A percentile compares a stretch with the other conserved stretches of the same genome.
phyloP scores from a whole-genome alignment of 306 rosid species.

The Cucumis hystrix region DNA sequence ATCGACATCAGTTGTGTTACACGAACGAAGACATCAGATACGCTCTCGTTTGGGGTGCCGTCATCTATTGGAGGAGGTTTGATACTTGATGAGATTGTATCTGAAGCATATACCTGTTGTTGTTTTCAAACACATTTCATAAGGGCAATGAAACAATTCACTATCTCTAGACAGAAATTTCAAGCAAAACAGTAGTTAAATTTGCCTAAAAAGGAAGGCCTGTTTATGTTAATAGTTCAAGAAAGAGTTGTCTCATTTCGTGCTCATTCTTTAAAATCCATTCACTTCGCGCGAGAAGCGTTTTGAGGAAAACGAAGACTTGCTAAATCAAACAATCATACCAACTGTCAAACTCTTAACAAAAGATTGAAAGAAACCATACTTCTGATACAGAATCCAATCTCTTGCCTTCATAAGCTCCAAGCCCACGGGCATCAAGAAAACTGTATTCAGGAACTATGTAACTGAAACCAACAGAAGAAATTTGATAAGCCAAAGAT shows the following conservation, averaged over 20 bases:
- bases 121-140: not conserved
- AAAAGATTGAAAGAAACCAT: slow-evolving; percentile 14
- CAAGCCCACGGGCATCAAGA: slow-evolving; percentile 85
- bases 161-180: not conserved
- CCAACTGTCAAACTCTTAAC: not conserved
- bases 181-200: not conserved
- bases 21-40: slow-evolving; percentile 77
- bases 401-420: slow-evolving; percentile 79
- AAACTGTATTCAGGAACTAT: slow-evolving; percentile 93
- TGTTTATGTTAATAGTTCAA: not conserved
- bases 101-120: slow-evolving; percentile 70
- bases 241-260: not conserved
- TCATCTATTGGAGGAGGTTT: slow-evolving; percentile 74
- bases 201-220: not conserved
- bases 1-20: slow-evolving; percentile 91
- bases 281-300: not conserved
- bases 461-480: slow-evolving; percentile 39
- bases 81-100: slow-evolving; percentile 40
- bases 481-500: not conserved
- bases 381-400: slow-evolving; percentile 70
- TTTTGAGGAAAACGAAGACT: not conserved
- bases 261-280: not conserved
- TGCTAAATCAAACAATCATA: not conserved
- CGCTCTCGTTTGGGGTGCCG: slow-evolving; percentile 93
- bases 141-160: not conserved